These are phyloP conservation scores for Amphirosellinia nigrospora DNA, from an alignment of 495 filamentous ascomycete species.

Conservation along the genomic window DNA sequence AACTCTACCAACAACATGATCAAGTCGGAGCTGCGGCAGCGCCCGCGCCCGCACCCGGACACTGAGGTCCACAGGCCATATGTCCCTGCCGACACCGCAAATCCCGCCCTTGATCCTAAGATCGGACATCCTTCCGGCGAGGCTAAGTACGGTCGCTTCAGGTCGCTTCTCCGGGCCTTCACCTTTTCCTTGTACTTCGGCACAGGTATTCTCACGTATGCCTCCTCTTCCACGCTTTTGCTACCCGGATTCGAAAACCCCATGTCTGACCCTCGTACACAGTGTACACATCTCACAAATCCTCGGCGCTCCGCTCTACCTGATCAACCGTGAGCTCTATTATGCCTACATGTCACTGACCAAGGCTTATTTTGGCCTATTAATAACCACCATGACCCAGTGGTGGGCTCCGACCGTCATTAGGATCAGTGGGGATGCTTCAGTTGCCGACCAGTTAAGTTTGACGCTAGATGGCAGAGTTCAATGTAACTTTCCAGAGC, in stretches of 20 bases:
- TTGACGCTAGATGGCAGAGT: constrained; percentile 69
- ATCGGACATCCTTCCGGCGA: constrained; percentile 65
- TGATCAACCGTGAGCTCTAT: constrained; percentile 70
- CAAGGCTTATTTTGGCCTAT: constrained; percentile 75
- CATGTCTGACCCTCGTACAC: constrained; percentile 26
- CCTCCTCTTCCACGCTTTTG: constrained; percentile 8
- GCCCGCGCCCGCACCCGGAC: constrained; percentile 43
- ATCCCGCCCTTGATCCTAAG: constrained; percentile 35
- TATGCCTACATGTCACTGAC: constrained; percentile 80
- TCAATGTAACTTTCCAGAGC: constrained; percentile 75
- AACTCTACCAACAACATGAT: constrained; percentile 47
- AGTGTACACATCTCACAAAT: constrained; percentile 71
- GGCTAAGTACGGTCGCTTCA: constrained; percentile 69
- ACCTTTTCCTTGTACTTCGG: constrained; percentile 70
- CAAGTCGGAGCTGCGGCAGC: constrained; percentile 50
- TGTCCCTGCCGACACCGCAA: constrained; percentile 40
- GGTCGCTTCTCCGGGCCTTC: constrained; percentile 69
- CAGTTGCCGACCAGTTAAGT: constrained; percentile 70
- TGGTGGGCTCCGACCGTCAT: constrained; percentile 82
- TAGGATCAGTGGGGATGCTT: constrained; percentile 76
- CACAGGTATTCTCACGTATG: constrained; percentile 56
- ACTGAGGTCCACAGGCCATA: constrained; percentile 25
- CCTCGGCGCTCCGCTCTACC: constrained; percentile 72
- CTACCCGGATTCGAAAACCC: not conserved
- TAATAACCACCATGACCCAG: constrained; percentile 76